phyloP scores from a whole-genome alignment of 2,329 filamentous ascomycete species.

The Rhinocladiella mackenziei region DNA sequence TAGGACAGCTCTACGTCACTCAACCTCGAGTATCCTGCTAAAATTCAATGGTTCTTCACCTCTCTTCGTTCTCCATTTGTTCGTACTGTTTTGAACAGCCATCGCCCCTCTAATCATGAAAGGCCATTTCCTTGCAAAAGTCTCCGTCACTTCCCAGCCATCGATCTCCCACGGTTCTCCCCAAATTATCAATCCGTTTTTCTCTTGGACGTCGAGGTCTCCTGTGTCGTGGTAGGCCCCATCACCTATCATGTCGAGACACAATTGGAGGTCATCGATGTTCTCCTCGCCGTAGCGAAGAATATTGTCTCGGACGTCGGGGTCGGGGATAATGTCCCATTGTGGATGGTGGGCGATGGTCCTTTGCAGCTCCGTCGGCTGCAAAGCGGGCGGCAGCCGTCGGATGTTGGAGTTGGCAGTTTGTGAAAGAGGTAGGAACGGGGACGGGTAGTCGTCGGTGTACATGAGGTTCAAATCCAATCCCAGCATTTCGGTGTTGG shows the following conservation, averaged over 20 bases:
- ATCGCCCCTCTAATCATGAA: constrained; percentile 15
- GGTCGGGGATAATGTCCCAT: constrained; percentile 38
- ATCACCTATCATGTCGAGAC: constrained; percentile 37
- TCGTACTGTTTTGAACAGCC: constrained; percentile 17
- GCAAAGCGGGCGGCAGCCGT: constrained; percentile 32
- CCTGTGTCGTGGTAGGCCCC: constrained; percentile 1
- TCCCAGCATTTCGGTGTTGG: constrained; percentile 34
- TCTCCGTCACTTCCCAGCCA: constrained; percentile 48
- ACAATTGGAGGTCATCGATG: constrained; percentile 38
- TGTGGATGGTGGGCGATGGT: constrained; percentile 41
- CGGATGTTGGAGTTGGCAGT: constrained; percentile 19
- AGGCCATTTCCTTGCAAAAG: constrained; percentile 47
- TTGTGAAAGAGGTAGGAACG: constrained; percentile 21
- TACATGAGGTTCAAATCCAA: constrained; percentile 25
- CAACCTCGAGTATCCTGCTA: constrained; percentile 15
- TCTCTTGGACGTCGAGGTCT: constrained; percentile 12
- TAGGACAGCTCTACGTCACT: no score
- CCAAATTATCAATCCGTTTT: constrained; percentile 47
- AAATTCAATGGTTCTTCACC: constrained; percentile 23
- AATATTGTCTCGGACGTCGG: constrained; percentile 41
- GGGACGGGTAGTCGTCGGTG: constrained; percentile 26
- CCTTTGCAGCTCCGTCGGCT: constrained; percentile 40
- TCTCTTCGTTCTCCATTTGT: constrained; percentile 18
- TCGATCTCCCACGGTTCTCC: constrained; percentile 44
- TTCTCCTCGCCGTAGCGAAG: constrained; percentile 32